phyloP scores from a whole-genome alignment of 768 basidiomycete genomes.

The Mycena polygramma region DNA sequence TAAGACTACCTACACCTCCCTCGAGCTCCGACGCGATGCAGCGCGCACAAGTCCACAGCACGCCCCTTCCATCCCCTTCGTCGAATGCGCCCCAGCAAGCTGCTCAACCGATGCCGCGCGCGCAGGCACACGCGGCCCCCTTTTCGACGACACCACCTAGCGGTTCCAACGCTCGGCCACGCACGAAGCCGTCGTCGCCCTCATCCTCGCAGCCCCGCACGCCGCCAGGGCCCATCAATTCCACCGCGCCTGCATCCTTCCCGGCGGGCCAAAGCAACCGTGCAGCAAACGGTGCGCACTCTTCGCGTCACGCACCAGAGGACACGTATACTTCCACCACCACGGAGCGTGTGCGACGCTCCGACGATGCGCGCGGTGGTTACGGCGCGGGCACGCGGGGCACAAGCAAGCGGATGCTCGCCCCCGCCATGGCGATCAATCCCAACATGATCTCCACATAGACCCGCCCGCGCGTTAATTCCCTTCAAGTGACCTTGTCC shows the following conservation, averaged over 20 bases:
- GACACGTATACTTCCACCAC: not conserved
- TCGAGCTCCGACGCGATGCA: slow-evolving; percentile 3
- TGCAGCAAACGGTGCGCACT: not conserved
- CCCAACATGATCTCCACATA: slow-evolving; percentile 11
- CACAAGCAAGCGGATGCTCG: slow-evolving; percentile 20
- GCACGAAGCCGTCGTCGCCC: slow-evolving; percentile 7
- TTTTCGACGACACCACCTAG: not conserved
- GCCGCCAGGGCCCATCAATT: not conserved
- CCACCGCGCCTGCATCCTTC: not conserved
- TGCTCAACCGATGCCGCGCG: slow-evolving; percentile 10
- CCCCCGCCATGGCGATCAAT: slow-evolving; percentile 10
- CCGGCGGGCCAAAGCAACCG: not conserved
- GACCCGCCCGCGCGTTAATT: not conserved
- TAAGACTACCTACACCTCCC: not conserved
- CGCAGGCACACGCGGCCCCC: slow-evolving; percentile 22
- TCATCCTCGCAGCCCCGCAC: not conserved
- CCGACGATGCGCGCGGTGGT: slow-evolving; percentile 3
- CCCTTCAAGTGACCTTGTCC: not conserved
- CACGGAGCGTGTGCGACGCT: slow-evolving; percentile 4
- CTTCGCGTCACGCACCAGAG: not conserved
- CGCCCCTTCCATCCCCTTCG: not conserved
- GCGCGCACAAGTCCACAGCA: not conserved
- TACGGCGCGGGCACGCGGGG: slow-evolving; percentile 3
- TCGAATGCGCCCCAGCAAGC: not conserved
- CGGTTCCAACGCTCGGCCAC: not conserved